Percentiles rank a stretch among this genome's conserved stretches.
Conservation (phyloP, 225 moss, liverwort and hornwort genomes). For the Climacium dendroides region DNA sequence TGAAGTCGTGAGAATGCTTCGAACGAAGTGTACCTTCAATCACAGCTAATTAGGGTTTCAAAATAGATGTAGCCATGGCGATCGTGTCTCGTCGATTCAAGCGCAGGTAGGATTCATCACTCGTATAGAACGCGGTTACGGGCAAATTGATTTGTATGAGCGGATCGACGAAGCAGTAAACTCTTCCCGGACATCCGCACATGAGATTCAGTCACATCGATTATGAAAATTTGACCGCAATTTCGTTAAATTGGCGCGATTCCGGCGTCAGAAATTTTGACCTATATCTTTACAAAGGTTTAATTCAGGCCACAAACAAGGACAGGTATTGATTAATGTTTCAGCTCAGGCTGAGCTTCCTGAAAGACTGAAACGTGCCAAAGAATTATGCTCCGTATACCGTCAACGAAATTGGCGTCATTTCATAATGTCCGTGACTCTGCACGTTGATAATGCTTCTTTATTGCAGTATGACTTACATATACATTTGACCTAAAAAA, state of each 20-base stretch:
- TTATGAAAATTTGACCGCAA: neutral
- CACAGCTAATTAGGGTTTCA: neutral
- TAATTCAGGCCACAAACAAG: neutral
- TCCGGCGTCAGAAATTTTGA: neutral
- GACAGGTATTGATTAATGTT: neutral
- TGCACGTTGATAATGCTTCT: neutral
- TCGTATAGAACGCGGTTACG: neutral
- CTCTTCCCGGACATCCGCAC: too few relatives aligned
- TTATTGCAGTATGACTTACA: neutral
- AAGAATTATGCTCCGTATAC: neutral
- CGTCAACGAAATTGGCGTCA: neutral
- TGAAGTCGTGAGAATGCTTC: neutral
- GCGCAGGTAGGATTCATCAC: neutral
- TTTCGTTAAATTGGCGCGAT: neutral
- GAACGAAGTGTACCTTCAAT: neutral
- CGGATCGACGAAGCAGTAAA: neutral
- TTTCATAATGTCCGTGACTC: neutral
- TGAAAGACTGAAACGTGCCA: neutral
- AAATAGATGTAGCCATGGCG: neutral
- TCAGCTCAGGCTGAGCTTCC: neutral
- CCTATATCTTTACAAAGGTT: too few relatives aligned
- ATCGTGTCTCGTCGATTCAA: neutral
- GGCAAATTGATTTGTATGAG: neutral
- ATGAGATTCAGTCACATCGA: too few relatives aligned
- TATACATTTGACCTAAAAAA: neutral